Conservation (phyloP, 257 asterid species). For the Primulina tabacum region DNA sequence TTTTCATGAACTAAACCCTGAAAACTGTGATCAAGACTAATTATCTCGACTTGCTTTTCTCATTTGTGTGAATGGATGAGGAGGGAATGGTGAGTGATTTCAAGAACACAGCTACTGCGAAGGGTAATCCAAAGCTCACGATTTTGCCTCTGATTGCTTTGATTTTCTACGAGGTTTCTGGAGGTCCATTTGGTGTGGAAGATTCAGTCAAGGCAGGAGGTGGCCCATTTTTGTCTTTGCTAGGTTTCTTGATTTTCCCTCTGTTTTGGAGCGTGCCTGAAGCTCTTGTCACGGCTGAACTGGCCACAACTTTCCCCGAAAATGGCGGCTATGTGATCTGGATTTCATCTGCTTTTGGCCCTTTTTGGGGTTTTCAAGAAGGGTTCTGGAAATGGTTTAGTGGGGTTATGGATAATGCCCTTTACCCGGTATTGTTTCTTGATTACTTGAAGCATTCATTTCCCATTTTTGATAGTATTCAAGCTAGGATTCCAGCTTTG, state of each 20-base stretch:
- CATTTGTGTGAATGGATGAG: constrained; percentile 34
- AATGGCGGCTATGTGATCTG: constrained; percentile 87
- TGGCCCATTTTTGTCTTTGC: constrained; percentile 67
- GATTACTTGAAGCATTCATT: constrained; percentile 82
- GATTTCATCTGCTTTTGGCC: constrained; percentile 84
- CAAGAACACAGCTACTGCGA: constrained; percentile 19
- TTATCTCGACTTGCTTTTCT: neutral
- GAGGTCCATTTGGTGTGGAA: constrained; percentile 91
- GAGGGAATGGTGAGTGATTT: constrained; percentile 35
- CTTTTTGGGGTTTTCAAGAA: constrained; percentile 80
- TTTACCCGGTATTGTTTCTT: constrained; percentile 82
- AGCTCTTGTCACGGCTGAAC: constrained; percentile 80
- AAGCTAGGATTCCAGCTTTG: constrained; percentile 71
- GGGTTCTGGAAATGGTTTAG: constrained; percentile 97
- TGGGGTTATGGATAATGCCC: constrained; percentile 94
- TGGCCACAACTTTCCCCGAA: constrained; percentile 73
- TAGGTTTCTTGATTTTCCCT: constrained; percentile 80
- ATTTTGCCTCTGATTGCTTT: constrained; percentile 75
- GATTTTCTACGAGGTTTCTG: constrained; percentile 90
- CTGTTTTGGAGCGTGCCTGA: constrained; percentile 84
- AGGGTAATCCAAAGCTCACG: constrained; percentile 51
- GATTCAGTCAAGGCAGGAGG: constrained; percentile 81
- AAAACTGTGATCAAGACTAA: neutral
- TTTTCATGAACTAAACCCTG: neutral
- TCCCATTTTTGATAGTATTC: constrained; percentile 41